phyloP scores from a whole-genome alignment of 1,284 basidiomycete genomes.

The Amylostereum areolatum region DNA sequence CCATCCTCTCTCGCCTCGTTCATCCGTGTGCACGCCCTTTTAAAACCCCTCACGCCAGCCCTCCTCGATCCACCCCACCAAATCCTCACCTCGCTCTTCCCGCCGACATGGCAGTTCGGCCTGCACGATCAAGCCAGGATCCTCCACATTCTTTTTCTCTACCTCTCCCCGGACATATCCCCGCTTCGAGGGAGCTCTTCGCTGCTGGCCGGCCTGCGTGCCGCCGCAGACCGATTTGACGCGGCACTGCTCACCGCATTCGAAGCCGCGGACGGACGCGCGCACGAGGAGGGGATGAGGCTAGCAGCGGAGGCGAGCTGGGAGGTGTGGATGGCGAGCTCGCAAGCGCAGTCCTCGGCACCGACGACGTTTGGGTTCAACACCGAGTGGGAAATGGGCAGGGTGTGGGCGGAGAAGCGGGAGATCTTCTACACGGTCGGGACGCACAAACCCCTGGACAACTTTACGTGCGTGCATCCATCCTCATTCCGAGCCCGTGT shows the following conservation, averaged over 20 bases:
- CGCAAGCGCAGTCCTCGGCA: conserved; percentile 3
- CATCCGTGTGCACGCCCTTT: conserved; percentile 57
- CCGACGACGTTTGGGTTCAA: conserved; percentile 10
- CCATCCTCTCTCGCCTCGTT: conserved; percentile 44
- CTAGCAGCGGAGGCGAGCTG: conserved; percentile 79
- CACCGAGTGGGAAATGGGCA: conserved; percentile 85
- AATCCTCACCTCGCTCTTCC: conserved; percentile 53
- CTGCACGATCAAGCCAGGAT: conserved; percentile 52
- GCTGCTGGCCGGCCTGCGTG: conserved; percentile 61
- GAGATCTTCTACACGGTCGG: conserved; percentile 89
- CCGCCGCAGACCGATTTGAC: conserved; percentile 84
- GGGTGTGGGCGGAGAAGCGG: conserved; percentile 90
- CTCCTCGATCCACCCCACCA: conserved; percentile 44
- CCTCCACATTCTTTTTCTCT: conserved; percentile 66
- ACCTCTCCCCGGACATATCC: conserved; percentile 60
- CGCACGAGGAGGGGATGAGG: conserved; percentile 70
- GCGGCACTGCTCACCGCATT: conserved; percentile 79
- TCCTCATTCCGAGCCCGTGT: too few relatives aligned
- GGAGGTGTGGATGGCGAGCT: conserved; percentile 56
- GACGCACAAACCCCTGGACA: conserved; percentile 75
- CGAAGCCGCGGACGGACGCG: conserved; percentile 70
- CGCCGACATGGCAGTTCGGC: conserved; percentile 20
- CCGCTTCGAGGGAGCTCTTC: conserved; percentile 62
- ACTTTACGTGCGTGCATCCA: conserved; percentile 65
- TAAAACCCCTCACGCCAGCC: conserved; percentile 53